Percentiles rank a stretch among this genome's conserved stretches.
Evolutionary conservation across 768 basidiomycete species (phyloP).

Genomic region (Rhizopogon rudus): DNA sequence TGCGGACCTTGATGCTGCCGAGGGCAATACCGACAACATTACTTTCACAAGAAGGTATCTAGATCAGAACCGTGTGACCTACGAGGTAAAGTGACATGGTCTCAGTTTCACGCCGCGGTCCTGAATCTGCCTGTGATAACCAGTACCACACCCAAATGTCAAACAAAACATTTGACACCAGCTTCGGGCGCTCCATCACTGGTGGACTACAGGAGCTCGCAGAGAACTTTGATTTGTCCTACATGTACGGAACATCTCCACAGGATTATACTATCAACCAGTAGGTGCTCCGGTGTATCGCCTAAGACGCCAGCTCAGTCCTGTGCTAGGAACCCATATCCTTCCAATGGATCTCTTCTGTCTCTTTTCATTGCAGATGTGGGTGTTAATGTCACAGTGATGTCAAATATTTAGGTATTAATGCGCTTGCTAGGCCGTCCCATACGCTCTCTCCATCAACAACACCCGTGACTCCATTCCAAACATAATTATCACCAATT

Average conservation of each 20-base stretch:
- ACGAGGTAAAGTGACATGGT: conserved; percentile 42
- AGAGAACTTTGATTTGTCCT: conserved; percentile 54
- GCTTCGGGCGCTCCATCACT: conserved; percentile 47
- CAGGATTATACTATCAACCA: conserved; percentile 66
- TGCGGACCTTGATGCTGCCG: conserved; percentile 39
- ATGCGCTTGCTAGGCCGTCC: conserved; percentile 37
- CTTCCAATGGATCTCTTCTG: conserved; percentile 56
- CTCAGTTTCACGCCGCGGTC: not conserved
- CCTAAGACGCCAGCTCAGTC: not conserved
- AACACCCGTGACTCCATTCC: conserved; percentile 58
- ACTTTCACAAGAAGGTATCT: conserved; percentile 70
- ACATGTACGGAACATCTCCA: conserved; percentile 67
- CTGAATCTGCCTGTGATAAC: not conserved
- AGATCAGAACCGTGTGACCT: conserved; percentile 75
- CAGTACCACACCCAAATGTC: conserved; percentile 62
- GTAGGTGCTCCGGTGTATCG: conserved; percentile 27
- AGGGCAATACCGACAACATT: conserved; percentile 41
- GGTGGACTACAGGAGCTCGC: conserved; percentile 49
- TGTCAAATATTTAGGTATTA: not conserved
- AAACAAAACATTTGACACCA: conserved; percentile 60
- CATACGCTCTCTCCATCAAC: conserved; percentile 54
- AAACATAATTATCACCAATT: conserved; percentile 60
- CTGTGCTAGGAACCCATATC: conserved; percentile 48
- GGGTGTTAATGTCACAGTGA: conserved; percentile 4
- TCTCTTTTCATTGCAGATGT: conserved; percentile 51